These are phyloP conservation scores for Orbilia blumenaviensis DNA, from an alignment of 2,329 filamentous ascomycete genomes.

Conservation along the genomic window DNA sequence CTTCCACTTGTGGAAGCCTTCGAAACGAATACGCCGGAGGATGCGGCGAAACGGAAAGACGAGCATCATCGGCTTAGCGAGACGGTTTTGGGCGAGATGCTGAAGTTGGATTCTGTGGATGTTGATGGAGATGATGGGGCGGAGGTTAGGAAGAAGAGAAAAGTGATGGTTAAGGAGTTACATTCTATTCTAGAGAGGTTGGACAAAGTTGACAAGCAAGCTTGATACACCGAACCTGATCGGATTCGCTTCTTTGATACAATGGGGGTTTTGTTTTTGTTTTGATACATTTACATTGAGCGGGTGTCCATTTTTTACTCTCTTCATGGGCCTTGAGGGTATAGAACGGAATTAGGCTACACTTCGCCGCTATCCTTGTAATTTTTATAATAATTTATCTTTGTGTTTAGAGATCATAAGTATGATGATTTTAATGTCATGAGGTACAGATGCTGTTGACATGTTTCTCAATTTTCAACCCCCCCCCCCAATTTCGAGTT, in stretches of 20 bases:
- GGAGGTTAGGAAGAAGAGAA: constrained; percentile 72
- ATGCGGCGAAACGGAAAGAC: constrained; percentile 74
- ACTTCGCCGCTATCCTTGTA: not conserved
- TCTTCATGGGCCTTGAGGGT: not conserved
- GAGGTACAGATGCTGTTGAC: not conserved
- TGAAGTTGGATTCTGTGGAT: constrained; percentile 81
- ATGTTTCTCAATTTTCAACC: not conserved
- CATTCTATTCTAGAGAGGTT: constrained; percentile 73
- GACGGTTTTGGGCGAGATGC: constrained; percentile 76
- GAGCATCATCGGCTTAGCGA: constrained; percentile 80
- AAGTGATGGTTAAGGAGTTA: constrained; percentile 76
- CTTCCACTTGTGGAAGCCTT: constrained; percentile 73
- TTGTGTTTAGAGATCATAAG: not conserved
- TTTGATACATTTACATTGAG: not conserved
- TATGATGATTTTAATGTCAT: not conserved
- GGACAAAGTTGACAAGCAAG: constrained; percentile 64
- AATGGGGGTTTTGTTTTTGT: constrained; percentile 5
- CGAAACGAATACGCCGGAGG: constrained; percentile 69
- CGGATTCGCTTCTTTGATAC: not conserved
- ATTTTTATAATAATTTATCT: too few relatives aligned
- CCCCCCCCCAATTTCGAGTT: too few relatives aligned
- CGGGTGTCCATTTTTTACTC: not conserved
- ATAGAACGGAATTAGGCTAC: not conserved
- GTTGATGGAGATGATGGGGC: constrained; percentile 70
- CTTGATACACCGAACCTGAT: not conserved